Evolutionary conservation across 169 alveolate species (phyloP).

Genomic region (Babesia sp.): DNA sequence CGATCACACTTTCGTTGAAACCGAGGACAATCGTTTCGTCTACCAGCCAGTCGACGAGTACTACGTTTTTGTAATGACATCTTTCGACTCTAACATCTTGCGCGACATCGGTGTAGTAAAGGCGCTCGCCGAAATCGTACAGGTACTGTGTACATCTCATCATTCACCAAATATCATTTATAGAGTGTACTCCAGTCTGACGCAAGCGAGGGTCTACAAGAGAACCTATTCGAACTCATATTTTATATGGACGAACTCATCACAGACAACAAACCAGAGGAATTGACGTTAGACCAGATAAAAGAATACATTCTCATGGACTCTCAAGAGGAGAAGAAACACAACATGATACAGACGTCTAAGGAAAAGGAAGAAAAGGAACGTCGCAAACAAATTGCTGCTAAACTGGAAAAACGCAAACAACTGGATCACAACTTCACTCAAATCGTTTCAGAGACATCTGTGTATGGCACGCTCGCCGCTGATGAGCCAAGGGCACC

Average conservation of each 20-base stretch:
- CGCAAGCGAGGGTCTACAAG: slow-evolving; percentile 68
- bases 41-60: slow-evolving; percentile 77
- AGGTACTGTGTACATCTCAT: slow-evolving; percentile 41
- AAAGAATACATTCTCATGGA: slow-evolving; percentile 78
- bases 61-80: slow-evolving; percentile 78
- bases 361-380: slow-evolving; percentile 88
- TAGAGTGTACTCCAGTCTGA: slow-evolving; percentile 62
- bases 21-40: slow-evolving; percentile 74
- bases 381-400: slow-evolving; percentile 84
- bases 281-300: slow-evolving; percentile 71
- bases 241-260: slow-evolving; percentile 79
- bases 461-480: not conserved
- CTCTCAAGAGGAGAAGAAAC: slow-evolving; percentile 78
- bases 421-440: slow-evolving; percentile 62
- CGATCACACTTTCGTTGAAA: slow-evolving; percentile 78
- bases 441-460: slow-evolving; percentile 17
- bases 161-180: not conserved
- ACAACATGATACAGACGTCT: slow-evolving; percentile 68
- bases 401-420: slow-evolving; percentile 85
- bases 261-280: slow-evolving; percentile 72
- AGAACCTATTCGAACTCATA: slow-evolving; percentile 72
- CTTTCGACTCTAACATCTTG: slow-evolving; percentile 76
- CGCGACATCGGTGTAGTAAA: slow-evolving; percentile 75
- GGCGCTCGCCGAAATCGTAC: slow-evolving; percentile 74
- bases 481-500: not conserved